Conservation (phyloP, 2,329 filamentous ascomycete genomes). For the Cercospora sesami region DNA sequence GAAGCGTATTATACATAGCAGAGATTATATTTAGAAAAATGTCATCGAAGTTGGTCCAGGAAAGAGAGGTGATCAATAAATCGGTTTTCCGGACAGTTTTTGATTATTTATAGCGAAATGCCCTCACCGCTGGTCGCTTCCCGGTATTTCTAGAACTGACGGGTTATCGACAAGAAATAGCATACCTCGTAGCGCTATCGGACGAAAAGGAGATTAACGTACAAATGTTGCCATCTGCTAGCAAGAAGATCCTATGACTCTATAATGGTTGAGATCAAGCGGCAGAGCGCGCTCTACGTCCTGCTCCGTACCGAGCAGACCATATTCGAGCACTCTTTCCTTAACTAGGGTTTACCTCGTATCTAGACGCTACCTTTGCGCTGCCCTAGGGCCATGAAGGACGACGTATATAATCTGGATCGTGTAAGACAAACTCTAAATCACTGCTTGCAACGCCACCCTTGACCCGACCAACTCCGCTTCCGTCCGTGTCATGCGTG, state of each 20-base stretch:
- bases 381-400: neutral
- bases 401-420: neutral
- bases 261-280: neutral
- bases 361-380: neutral
- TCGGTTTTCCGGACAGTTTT: neutral
- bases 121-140: neutral
- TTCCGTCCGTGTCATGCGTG: neutral
- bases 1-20: neutral
- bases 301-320: neutral
- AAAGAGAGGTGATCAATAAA: neutral
- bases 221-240: neutral
- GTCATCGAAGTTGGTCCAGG: neutral
- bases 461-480: neutral
- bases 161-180: neutral
- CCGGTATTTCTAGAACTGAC: neutral
- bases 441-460: no score
- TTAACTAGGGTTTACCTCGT: neutral
- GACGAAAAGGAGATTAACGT: neutral
- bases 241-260: neutral
- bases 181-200: neutral
- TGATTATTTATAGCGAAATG: neutral
- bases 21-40: neutral
- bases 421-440: neutral
- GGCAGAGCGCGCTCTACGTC: neutral
- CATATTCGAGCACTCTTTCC: neutral